Evolutionary conservation across 257 asterid genomes (phyloP).

Genomic region (Jacaranda mimosifolia): DNA sequence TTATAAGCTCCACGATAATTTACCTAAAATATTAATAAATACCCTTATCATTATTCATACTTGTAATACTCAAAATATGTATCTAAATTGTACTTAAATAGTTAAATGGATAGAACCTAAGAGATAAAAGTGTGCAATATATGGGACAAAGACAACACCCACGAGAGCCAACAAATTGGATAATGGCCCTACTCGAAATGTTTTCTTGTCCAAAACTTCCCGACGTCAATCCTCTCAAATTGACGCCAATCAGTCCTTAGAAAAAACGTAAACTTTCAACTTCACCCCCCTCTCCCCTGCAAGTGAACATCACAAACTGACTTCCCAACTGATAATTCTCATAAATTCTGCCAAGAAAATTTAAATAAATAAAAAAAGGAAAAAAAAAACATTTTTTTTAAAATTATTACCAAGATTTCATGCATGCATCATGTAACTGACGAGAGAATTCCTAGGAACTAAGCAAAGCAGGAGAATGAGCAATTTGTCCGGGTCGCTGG

Average conservation of each 20-base stretch:
- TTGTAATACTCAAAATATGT: too few relatives aligned
- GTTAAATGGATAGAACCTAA: too few relatives aligned
- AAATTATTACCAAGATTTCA: too few relatives aligned
- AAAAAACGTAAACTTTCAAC: conserved; percentile 37
- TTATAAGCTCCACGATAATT: too few relatives aligned
- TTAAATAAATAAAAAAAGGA: too few relatives aligned
- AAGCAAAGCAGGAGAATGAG: conserved; percentile 1
- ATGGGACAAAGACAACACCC: not conserved
- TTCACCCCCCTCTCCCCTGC: not conserved
- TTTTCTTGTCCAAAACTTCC: conserved; percentile 1
- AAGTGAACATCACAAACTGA: conserved; percentile 33
- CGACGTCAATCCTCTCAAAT: conserved; percentile 22
- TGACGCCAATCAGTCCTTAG: conserved; percentile 4
- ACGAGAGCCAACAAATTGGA: not conserved
- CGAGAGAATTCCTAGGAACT: conserved; percentile 24
- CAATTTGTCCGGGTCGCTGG: conserved; percentile 47
- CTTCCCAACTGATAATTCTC: conserved; percentile 46
- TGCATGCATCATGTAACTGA: conserved; percentile 27
- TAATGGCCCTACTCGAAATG: conserved; percentile 7
- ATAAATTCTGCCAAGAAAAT: conserved; percentile 16
- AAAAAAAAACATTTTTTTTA: too few relatives aligned
- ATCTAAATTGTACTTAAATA: too few relatives aligned
- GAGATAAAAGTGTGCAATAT: too few relatives aligned
- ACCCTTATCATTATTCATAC: not conserved
- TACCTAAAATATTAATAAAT: too few relatives aligned